phyloP scores from a whole-genome alignment of 106 monocot species.

The Vanilla planifolia region DNA sequence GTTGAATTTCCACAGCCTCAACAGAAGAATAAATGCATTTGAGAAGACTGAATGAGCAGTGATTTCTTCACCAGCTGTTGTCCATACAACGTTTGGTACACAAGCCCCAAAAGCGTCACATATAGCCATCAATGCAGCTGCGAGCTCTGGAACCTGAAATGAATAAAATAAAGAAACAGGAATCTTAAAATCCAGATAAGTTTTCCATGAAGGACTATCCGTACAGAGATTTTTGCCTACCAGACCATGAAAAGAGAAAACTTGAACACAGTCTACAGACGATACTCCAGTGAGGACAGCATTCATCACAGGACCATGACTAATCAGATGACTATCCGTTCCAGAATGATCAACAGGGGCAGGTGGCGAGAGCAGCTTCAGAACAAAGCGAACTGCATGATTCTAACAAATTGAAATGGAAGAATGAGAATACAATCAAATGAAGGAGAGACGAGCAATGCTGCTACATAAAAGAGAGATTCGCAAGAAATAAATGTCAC shows the following conservation, averaged over 20 bases:
- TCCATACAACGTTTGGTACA: constrained; percentile 57
- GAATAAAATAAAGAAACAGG: background rate
- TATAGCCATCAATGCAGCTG: constrained; percentile 87
- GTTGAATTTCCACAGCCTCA: constrained; percentile 95
- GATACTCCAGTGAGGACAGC: constrained; percentile 88
- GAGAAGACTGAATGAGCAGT: constrained; percentile 79
- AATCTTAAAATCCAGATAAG: too few species aligned
- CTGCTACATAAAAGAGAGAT: background rate
- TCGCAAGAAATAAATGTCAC: background rate
- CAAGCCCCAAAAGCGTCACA: constrained; percentile 92
- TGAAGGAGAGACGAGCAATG: background rate
- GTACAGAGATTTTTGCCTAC: constrained; percentile 24
- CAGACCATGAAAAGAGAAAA: constrained; percentile 96
- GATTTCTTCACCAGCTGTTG: constrained; percentile 55
- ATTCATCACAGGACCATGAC: constrained; percentile 71
- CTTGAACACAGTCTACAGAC: constrained; percentile 83
- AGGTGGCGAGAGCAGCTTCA: constrained; percentile 84
- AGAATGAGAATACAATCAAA: background rate
- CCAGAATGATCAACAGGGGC: constrained; percentile 62
- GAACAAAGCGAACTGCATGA: constrained; percentile 69
- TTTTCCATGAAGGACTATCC: too few species aligned
- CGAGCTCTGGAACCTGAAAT: constrained; percentile 91
- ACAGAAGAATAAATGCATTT: constrained; percentile 89
- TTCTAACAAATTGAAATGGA: constrained; percentile 39
- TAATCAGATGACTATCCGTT: constrained; percentile 76